These are phyloP conservation scores for Magnusiomyces ingens DNA, from an alignment of 1,139 yeast species.

Conservation along the genomic window DNA sequence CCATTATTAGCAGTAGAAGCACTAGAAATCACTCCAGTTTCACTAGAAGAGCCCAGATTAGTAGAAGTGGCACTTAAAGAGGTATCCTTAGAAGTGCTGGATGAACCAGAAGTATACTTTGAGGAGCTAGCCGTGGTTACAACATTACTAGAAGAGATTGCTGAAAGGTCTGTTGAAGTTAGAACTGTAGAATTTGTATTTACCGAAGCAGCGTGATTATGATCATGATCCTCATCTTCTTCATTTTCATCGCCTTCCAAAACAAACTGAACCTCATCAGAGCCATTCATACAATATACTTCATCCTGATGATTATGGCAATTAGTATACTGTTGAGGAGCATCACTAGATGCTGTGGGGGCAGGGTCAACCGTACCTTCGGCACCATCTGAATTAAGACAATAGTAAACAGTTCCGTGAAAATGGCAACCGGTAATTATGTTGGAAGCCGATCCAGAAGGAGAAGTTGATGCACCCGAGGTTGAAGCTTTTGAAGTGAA, in stretches of 20 bases:
- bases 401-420: conserved; percentile 8
- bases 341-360: conserved; percentile 8
- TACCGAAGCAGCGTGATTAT: background rate
- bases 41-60: too few species aligned
- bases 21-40: too few species aligned
- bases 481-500: background rate
- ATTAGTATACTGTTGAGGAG: conserved; percentile 8
- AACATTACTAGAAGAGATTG: too few species aligned
- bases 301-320: conserved; percentile 3
- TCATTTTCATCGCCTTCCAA: background rate
- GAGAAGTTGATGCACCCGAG: background rate
- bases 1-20: too few species aligned
- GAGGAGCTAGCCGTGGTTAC: too few species aligned
- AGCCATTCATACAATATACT: background rate
- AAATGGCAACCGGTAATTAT: conserved; percentile 12
- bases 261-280: background rate
- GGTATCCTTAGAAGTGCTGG: too few species aligned
- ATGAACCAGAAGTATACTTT: too few species aligned
- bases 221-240: background rate
- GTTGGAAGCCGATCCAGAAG: background rate
- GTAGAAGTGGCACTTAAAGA: too few species aligned
- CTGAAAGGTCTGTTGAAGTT: too few species aligned
- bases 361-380: conserved; percentile 9
- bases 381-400: conserved; percentile 6
- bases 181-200: background rate